These are phyloP conservation scores for Brasenia schreberi DNA, from an alignment of 164 flowering plant species.

Conservation along the genomic window DNA sequence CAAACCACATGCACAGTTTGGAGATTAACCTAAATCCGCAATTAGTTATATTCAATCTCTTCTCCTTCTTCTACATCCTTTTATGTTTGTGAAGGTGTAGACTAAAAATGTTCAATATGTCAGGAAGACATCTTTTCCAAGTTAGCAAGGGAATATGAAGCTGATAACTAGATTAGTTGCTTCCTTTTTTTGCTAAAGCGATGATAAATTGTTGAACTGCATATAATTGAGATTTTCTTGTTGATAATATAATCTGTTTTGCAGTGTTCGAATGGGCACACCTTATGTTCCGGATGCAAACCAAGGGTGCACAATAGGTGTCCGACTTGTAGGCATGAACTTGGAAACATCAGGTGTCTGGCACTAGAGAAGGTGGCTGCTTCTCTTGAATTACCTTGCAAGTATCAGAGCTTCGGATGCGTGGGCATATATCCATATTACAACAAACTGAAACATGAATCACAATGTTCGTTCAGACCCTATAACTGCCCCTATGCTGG, in stretches of 20 bases:
- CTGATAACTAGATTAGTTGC: too few species aligned
- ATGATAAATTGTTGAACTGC: too few species aligned
- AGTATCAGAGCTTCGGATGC: slow-evolving; percentile 78
- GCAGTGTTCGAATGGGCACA: slow-evolving; percentile 96
- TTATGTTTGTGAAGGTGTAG: too few species aligned
- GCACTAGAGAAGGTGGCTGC: slow-evolving; percentile 92
- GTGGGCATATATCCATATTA: slow-evolving; percentile 76
- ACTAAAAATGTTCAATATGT: too few species aligned
- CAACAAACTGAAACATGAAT: slow-evolving; percentile 90
- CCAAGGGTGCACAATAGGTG: slow-evolving; percentile 87
- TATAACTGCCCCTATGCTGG: slow-evolving; percentile 95
- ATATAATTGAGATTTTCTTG: too few species aligned
- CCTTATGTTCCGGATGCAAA: slow-evolving; percentile 87
- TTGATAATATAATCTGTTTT: background rate
- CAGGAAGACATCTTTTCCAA: too few species aligned
- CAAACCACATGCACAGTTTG: too few species aligned
- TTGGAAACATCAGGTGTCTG: slow-evolving; percentile 87
- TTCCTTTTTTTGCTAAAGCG: too few species aligned
- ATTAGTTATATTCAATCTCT: too few species aligned
- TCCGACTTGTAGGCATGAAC: slow-evolving; percentile 94
- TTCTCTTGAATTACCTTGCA: slow-evolving; percentile 91
- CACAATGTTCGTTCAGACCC: slow-evolving; percentile 64
- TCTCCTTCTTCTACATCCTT: too few species aligned
- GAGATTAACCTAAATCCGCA: too few species aligned
- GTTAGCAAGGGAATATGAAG: too few species aligned